Percentiles rank a stretch among this genome's conserved stretches.
phyloP scores from a whole-genome alignment of 2,329 filamentous ascomycete genomes.

The Hirsutella rhossiliensis region DNA sequence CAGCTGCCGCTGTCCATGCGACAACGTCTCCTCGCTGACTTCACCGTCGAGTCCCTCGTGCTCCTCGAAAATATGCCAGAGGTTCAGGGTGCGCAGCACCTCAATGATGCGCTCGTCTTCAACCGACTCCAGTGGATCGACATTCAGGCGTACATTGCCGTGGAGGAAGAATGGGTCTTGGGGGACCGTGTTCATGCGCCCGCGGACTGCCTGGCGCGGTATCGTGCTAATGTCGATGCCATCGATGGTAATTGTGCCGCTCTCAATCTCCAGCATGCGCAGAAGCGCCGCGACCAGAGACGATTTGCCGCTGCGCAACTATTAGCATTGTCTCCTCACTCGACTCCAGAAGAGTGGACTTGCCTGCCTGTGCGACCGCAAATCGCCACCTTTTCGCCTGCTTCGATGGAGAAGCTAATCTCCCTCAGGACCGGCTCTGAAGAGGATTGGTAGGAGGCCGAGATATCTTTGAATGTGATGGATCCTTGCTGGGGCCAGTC shows the following conservation, averaged over 20 bases:
- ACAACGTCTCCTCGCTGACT: slow-evolving; percentile 19
- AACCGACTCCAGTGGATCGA: slow-evolving; percentile 27
- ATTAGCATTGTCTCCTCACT: slow-evolving; percentile 7
- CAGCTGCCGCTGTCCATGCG: slow-evolving; percentile 32
- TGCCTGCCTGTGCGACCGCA: slow-evolving; percentile 30
- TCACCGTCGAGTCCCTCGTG: slow-evolving; percentile 24
- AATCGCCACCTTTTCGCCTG: slow-evolving; percentile 25
- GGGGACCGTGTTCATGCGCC: slow-evolving; percentile 28
- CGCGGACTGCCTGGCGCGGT: slow-evolving; percentile 10
- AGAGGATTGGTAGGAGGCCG: slow-evolving; percentile 15
- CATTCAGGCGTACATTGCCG: slow-evolving; percentile 34
- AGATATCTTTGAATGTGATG: slow-evolving; percentile 14
- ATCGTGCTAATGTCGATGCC: slow-evolving; percentile 21
- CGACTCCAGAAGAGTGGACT: slow-evolving; percentile 1
- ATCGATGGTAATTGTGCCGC: slow-evolving; percentile 31
- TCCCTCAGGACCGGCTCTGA: slow-evolving; percentile 13
- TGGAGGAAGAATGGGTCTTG: slow-evolving; percentile 39
- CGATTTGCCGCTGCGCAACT: slow-evolving; percentile 15
- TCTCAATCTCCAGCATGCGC: slow-evolving; percentile 31
- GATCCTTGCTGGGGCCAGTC: slow-evolving; percentile 13
- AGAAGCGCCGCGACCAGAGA: slow-evolving; percentile 30
- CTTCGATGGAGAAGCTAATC: slow-evolving; percentile 15
- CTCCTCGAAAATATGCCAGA: slow-evolving; percentile 27
- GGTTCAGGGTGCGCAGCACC: slow-evolving; percentile 29
- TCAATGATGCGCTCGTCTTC: slow-evolving; percentile 27